A percentile compares a stretch with the other conserved stretches of the same genome.
Conservation (phyloP, 306 rosid genomes). For the Delonix regia region DNA sequence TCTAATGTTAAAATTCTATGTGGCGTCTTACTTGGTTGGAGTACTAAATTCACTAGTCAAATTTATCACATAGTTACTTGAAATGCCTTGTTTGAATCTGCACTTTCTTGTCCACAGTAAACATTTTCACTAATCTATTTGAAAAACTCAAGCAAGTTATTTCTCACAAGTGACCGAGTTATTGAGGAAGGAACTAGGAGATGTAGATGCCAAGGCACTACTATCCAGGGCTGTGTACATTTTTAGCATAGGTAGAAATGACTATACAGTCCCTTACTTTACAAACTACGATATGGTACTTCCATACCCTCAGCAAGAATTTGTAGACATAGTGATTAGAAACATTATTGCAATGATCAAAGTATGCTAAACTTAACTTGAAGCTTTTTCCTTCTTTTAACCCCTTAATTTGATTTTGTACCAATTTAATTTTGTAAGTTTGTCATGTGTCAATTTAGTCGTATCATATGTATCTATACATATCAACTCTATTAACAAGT, state of each 20-base stretch:
- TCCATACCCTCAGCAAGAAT: conserved; percentile 34
- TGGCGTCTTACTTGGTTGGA: no score
- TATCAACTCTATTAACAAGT: no score
- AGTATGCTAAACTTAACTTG: conserved; percentile 13
- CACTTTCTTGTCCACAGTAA: not conserved
- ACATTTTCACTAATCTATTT: no score
- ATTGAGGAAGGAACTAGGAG: conserved; percentile 43
- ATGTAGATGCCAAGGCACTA: not conserved
- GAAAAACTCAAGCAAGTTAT: conserved; percentile 42
- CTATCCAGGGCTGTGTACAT: not conserved
- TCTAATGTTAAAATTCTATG: no score
- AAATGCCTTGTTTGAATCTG: not conserved
- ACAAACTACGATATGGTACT: conserved; percentile 2
- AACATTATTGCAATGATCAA: conserved; percentile 41
- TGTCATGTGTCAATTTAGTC: no score
- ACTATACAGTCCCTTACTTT: conserved; percentile 30
- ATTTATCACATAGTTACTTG: not conserved
- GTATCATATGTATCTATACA: no score
- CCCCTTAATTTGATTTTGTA: no score
- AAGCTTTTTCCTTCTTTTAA: not conserved
- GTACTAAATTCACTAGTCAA: not conserved
- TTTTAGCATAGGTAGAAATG: conserved; percentile 45
- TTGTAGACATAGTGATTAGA: conserved; percentile 47
- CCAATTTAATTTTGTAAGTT: no score
- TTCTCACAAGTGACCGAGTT: conserved; percentile 39